Base-by-base conservation (phyloP, 768 basidiomycete species). In the Lenzites betulinus region DNA sequence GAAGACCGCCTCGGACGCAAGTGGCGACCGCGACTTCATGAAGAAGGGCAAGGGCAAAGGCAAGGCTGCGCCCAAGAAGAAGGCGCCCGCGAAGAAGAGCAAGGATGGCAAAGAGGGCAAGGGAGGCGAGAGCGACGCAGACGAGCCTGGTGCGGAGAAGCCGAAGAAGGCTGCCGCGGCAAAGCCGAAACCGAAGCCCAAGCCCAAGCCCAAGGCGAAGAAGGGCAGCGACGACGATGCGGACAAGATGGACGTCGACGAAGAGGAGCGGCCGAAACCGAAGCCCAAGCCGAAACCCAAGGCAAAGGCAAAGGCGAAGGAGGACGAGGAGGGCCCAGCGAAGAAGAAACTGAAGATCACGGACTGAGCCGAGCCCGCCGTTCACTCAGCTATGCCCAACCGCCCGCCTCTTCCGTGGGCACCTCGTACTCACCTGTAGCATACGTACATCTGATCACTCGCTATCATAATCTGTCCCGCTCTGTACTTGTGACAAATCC, bases 1-100 rank as follows among this genome's bases (percentile, higher is more conserved):
- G 1, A 82, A 86, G 57, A 93, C 90, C 6, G 92, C 90, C 12
- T 93, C 92, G 0, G 92, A 93, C 69, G 91, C 90, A 43, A 89
- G 87, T 61, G 92, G 92, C 30, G 91, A 93, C 69, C 83, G 83
- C 54, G 86, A 85, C 52, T 68, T 92, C 66, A 75, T 81, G 44
- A 78, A 75, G 51, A 78, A 75, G 62, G 74, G 72, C 66, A 73
- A 73, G 38, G 63, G 62, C 51, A 63, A 63, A 28, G 61, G 38
- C 20, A 62, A 62, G 56, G 62, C 62, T 66, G 70, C 66, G 70
- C 61, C 58, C 69, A 75, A 62, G 75, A 81, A 63, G 66, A 77
- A 78, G 71, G 67, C 70, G 44, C 64, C 68, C 38, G 69, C 69
- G 57, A 71, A 71, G 54, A 66, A 69, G 44, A 60, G 60, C 28